Evolutionary conservation across 2,329 filamentous ascomycete genomes (phyloP).

Genomic region (Boeremia lycopersici): DNA sequence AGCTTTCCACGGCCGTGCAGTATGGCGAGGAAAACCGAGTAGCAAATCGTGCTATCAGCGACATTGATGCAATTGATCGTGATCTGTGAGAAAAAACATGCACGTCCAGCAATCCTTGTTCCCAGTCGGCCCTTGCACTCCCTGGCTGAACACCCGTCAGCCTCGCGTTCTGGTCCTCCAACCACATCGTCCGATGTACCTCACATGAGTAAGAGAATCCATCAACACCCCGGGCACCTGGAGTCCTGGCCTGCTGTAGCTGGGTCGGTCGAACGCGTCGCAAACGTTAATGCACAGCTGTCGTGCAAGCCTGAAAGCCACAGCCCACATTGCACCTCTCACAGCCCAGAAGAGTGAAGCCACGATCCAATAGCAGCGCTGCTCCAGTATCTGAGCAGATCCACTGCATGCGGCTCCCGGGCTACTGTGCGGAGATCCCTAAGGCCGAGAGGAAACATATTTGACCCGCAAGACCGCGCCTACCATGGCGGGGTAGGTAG

Average conservation of each 20-base stretch:
- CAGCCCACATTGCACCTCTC: conserved; percentile 15
- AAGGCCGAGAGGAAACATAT: conserved; percentile 18
- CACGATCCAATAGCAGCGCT: conserved; percentile 15
- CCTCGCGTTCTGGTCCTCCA: conserved; percentile 5
- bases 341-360: conserved; percentile 3
- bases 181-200: conserved; percentile 4
- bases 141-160: conserved; percentile 2
- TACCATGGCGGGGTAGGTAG: conserved; percentile 26
- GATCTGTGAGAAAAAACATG: conserved; percentile 5
- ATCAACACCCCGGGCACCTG: conserved; percentile 15
- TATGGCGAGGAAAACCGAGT: neutral
- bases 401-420: conserved; percentile 31
- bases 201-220: conserved; percentile 16
- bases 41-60: neutral
- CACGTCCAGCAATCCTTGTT: neutral
- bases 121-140: conserved; percentile 1
- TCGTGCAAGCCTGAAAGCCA: conserved; percentile 22
- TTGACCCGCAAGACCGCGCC: conserved; percentile 17
- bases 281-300: conserved; percentile 14
- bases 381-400: conserved; percentile 5
- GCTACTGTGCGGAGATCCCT: conserved; percentile 27
- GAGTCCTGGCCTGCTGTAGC: conserved; percentile 3
- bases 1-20: neutral
- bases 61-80: conserved; percentile 4
- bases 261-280: conserved; percentile 34